Evolutionary conservation across 805 yeast species (phyloP).

Genomic region (Kodamaea kakaduensis): DNA sequence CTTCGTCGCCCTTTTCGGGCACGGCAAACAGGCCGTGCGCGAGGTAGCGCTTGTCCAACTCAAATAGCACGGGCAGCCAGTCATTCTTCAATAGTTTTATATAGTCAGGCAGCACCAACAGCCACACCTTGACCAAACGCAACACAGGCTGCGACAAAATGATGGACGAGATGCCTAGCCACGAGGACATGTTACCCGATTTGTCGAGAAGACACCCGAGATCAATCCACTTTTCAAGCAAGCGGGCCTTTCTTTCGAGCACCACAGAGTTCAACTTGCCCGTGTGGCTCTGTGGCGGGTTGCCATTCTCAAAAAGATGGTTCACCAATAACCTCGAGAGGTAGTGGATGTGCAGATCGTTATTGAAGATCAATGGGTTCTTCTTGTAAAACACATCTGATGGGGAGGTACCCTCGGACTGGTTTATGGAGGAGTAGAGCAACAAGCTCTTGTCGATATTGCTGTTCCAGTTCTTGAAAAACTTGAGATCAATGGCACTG

Average conservation of each 20-base stretch:
- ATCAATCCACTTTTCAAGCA: constrained; percentile 79
- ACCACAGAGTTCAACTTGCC: constrained; percentile 13
- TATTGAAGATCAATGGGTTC: constrained; percentile 77
- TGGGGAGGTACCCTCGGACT: constrained; percentile 6
- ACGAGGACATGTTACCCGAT: constrained; percentile 87
- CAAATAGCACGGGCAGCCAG: constrained; percentile 93
- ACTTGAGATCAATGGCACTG: constrained; percentile 61
- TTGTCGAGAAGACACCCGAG: constrained; percentile 74
- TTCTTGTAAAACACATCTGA: constrained; percentile 41
- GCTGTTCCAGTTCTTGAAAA: constrained; percentile 73
- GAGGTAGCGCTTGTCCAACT: constrained; percentile 72
- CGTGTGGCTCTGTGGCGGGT: constrained; percentile 9
- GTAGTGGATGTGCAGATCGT: constrained; percentile 65
- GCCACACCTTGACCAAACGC: constrained; percentile 73
- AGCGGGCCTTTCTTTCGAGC: constrained; percentile 51
- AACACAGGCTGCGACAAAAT: constrained; percentile 79
- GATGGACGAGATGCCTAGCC: constrained; percentile 85
- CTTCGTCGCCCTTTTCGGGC: constrained; percentile 11
- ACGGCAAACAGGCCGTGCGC: constrained; percentile 25
- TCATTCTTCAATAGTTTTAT: constrained; percentile 64
- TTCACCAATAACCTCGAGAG: constrained; percentile 64
- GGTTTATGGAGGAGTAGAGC: constrained; percentile 46
- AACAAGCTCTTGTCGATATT: constrained; percentile 72
- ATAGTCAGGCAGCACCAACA: constrained; percentile 55
- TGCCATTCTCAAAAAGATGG: constrained; percentile 60